Base-by-base conservation (phyloP, 768 basidiomycete species). In the Suillus alpinus region DNA sequence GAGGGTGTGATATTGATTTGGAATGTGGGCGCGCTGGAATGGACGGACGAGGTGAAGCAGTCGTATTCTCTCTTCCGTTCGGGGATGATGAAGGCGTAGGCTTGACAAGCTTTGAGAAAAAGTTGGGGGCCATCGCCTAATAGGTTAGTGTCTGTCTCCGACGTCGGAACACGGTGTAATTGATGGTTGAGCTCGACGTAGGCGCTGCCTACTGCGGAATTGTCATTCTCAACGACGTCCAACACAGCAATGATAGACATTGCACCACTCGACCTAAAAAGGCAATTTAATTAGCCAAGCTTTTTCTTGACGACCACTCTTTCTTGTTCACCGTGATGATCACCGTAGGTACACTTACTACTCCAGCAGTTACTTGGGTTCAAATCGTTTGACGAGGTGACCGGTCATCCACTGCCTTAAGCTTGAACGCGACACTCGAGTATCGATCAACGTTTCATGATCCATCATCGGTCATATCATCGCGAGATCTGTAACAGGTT, bases 21-120 rank as follows among this genome's bases (percentile, higher is more conserved):
- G 71, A 59, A 36, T 49, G 60, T 10, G 56, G 61, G 12, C 50
- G 63, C 39, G 57, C 29, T 2, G 40, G 2, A 2, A 55, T 32
- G 5, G 59, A 57, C 0, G 60, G 7, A 5, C 52, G 41, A 0
- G 55, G 47, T 6, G 63, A 59, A 13, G 44, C 13, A 6, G 44
- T 18, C 4, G n/a, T 6, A 9, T 49, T 56, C 8, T 61, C 61
- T 16, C 31, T 41, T 26, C 36, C 36, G 1, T 16, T 43, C 36
- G 66, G 52, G 3, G 70, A 56, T 44, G 59, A 32, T 44, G 59
- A 32, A 10, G 57, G 57, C 0, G 71, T n/a, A n/a, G 59, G 63
- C 32, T 63, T 70, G 55, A 73, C 70, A 43, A 73, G 67, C 57
- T 73, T 73, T 41, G 72, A 55, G 56, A 73, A 70, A 64, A 73